These are phyloP conservation scores for Alternaria triticina DNA, from an alignment of 2,329 filamentous ascomycete genomes.

Conservation along the genomic window DNA sequence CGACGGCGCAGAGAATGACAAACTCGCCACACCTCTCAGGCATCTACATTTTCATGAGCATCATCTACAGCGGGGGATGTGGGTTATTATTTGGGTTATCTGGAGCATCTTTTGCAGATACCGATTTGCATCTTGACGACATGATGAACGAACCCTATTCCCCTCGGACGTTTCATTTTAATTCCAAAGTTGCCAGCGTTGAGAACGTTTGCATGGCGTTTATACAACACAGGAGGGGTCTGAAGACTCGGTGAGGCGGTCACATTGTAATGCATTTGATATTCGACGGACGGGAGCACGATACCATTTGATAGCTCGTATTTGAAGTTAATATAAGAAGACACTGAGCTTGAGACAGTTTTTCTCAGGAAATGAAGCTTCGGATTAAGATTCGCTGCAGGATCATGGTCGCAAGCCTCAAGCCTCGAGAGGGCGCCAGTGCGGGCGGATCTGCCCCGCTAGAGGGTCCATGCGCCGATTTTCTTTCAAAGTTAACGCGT, in stretches of 20 bases:
- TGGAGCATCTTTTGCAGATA: constrained; percentile 42
- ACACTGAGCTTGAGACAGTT: neutral
- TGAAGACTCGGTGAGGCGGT: constrained; percentile 11
- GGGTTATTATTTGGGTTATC: constrained; percentile 36
- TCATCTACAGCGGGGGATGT: constrained; percentile 34
- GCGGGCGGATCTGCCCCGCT: constrained; percentile 18
- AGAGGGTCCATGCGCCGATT: constrained; percentile 26
- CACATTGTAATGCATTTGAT: constrained; percentile 40
- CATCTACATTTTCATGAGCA: constrained; percentile 14
- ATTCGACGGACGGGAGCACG: constrained; percentile 37
- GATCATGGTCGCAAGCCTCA: constrained; percentile 23
- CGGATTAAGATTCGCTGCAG: constrained; percentile 28
- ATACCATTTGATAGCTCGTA: constrained; percentile 47
- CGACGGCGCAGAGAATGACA: constrained; percentile 45
- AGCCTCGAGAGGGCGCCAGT: constrained; percentile 9
- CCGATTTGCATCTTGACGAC: constrained; percentile 45
- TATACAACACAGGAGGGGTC: constrained; percentile 3
- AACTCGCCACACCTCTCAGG: neutral
- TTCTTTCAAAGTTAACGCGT: constrained; percentile 35
- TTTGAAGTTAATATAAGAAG: constrained; percentile 22
- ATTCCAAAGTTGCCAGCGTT: constrained; percentile 14
- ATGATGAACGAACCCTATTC: constrained; percentile 35
- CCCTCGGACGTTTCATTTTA: constrained; percentile 18
- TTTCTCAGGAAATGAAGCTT: constrained; percentile 3
- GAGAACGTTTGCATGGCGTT: constrained; percentile 8